Evolutionary conservation across 192 early-diverging fungal species (phyloP), one percentile per base, ranked within the genome.

Genomic region (Geranomyces michiganensis): DNA sequence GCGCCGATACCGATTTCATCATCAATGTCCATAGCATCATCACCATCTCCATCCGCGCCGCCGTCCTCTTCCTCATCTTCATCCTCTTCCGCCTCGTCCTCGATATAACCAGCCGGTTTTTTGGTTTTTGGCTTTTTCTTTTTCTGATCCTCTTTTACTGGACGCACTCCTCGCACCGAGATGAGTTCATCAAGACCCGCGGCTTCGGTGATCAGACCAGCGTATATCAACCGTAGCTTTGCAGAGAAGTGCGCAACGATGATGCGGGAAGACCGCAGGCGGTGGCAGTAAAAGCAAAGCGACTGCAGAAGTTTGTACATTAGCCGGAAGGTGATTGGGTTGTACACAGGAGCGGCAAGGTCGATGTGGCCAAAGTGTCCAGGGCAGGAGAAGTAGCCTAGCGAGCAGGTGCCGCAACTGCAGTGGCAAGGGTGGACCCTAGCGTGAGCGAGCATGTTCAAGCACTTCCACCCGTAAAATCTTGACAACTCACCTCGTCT

Each of bases 321-420:
- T n/a, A 93, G 87, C n/a, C 84, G 82, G 76, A 98, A 97, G 74
- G 97, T 93, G 84, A 97, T 87, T 21, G 97, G 91, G 80, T 99
- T 97, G 79, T 94, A 90, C 45, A 91, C 91, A 24, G 93, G 92
- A 15, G 87, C 83, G 14, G 91, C 90, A 24, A 98, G 85, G 68
- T 97, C 93, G 71, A 98, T 96, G 76, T 98, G 94, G 17, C 96
- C 95, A 85, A 96, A 98, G 71, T 98, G 95, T 41, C 96, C 96
- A 4, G 95, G 95, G 71, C 95, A 98, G 44, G 84, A 83, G 70
- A 85, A 90, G 82, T 93, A 82, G 41, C 86, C 87, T 56, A 95
- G 84, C 10, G 83, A 82, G 79, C 96, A 98, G 14, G 96, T 97
- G 0, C 73, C 82, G 77, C 96, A 98, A 33, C 91, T 93, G 73